Evolutionary conservation across 1,139 yeast species (phyloP).

Genomic region (Yamadazyma songkhlaensis): DNA sequence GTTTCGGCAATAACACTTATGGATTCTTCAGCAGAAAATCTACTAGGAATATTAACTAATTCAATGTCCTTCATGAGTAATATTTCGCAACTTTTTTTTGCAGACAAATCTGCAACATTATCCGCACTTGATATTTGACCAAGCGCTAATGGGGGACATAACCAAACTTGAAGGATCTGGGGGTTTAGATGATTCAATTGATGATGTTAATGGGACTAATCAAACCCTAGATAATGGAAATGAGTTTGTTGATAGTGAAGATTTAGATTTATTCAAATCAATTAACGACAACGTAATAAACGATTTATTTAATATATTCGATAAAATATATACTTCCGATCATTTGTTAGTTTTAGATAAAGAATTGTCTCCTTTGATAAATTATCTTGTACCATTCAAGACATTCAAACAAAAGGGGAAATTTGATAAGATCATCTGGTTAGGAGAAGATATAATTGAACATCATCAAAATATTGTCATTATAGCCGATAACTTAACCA

Average conservation of each 20-base stretch:
- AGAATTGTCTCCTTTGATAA: constrained; percentile 51
- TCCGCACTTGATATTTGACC: neutral
- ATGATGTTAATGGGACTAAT: no score
- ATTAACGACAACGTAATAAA: constrained; percentile 20
- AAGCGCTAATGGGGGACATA: neutral
- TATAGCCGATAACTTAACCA: constrained; percentile 19
- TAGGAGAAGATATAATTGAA: constrained; percentile 26
- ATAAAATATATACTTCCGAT: constrained; percentile 25
- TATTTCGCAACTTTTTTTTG: constrained; percentile 3
- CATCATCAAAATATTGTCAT: constrained; percentile 37
- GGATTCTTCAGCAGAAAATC: neutral
- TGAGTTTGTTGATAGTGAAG: no score
- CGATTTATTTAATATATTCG: constrained; percentile 22
- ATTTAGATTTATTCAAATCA: constrained; percentile 3
- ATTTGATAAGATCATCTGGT: constrained; percentile 61
- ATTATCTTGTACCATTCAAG: constrained; percentile 60
- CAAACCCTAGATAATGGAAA: no score
- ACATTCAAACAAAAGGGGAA: constrained; percentile 54
- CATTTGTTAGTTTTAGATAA: constrained; percentile 58
- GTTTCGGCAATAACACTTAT: neutral
- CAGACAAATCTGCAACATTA: neutral
- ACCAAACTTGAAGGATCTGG: no score
- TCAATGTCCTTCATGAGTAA: constrained; percentile 4
- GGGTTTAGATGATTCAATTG: no score
- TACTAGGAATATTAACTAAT: neutral